Evolutionary conservation across 1,284 basidiomycete species (phyloP).

Genomic region (Phellopilus nigrolimitatus): DNA sequence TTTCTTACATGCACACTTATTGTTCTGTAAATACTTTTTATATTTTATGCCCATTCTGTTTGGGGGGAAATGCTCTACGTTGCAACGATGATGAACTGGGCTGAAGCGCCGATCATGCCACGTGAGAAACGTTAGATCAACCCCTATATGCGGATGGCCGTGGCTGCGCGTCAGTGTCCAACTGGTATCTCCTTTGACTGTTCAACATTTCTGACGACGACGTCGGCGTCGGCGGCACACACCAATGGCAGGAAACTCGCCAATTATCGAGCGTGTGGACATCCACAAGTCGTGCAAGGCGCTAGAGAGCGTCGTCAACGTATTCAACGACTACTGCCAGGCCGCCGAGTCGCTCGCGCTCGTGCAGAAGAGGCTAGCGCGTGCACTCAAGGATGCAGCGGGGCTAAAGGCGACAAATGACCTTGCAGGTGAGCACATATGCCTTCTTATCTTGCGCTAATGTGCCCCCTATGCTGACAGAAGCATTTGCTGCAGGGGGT

Average conservation of each 20-base stretch:
- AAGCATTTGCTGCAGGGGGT: constrained; percentile 37
- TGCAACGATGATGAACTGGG: too few relatives aligned
- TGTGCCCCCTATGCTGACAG: neutral
- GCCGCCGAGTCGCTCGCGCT: constrained; percentile 54
- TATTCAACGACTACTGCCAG: constrained; percentile 71
- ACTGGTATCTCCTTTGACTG: too few relatives aligned
- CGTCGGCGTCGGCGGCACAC: neutral
- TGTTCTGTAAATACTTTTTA: too few relatives aligned
- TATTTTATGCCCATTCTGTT: too few relatives aligned
- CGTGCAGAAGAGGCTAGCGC: constrained; percentile 70
- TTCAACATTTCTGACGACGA: too few relatives aligned
- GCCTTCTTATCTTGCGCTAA: neutral
- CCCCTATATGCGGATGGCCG: neutral
- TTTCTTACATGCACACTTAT: too few relatives aligned
- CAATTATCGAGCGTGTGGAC: constrained; percentile 52
- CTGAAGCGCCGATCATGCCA: too few relatives aligned
- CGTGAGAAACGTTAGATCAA: too few relatives aligned
- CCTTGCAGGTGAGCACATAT: constrained; percentile 48
- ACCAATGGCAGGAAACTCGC: constrained; percentile 10
- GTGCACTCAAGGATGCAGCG: constrained; percentile 61
- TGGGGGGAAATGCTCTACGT: too few relatives aligned
- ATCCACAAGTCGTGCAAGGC: constrained; percentile 77
- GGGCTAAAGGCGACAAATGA: constrained; percentile 53
- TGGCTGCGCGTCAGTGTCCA: neutral
- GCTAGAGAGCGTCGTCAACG: constrained; percentile 58